Base-by-base conservation (phyloP, 805 yeast species). In the Pichia gijzeniarum region DNA sequence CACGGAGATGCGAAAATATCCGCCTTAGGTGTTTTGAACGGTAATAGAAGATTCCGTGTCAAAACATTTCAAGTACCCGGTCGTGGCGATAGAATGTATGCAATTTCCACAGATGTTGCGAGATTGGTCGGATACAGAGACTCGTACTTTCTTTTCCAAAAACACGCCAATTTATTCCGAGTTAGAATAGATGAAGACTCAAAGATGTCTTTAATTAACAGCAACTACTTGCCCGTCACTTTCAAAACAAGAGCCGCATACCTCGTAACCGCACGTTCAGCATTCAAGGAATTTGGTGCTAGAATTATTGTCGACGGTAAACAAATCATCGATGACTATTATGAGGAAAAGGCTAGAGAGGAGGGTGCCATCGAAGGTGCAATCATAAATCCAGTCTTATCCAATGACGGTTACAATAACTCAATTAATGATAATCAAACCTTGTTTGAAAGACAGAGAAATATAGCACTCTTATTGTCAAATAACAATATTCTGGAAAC, bases 71-170 rank as follows among this genome's bases (percentile, higher is more conserved):
- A 80, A 5, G 70, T 84, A 8, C 59, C 69, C 35, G 81, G 79
- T 4, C 71, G 78, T 45, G 96, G 95, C 8, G 77, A 79, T 18
- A 73, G 81, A 52, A 71, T 81, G 47, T 93, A 79, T 63, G 90
- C 91, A 95, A 76, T 93, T 40, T 82, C 95, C 2, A 90, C 98
- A 0, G 99, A 93, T 60, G 96, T 96, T 2, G 97, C 99, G 1
- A 76, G 98, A 54, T 80, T 91, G 57, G 88, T 91, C 50, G 98
- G 97, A 3, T 86, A 89, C 67, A 75, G 96, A 54, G 97, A 91
- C 60, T 86, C 96, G 2, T 89, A 91, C 58, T 70, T 89, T 43
- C 71, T 91, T 48, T 89, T 91, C 67, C 95, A 90, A 60, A 85
- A 89, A 41, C 96, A 91, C 66, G 76, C 80, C 41, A 71, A 77